These are phyloP conservation scores for Viridothelium virens DNA, from an alignment of 495 filamentous ascomycete genomes.

Conservation along the genomic window DNA sequence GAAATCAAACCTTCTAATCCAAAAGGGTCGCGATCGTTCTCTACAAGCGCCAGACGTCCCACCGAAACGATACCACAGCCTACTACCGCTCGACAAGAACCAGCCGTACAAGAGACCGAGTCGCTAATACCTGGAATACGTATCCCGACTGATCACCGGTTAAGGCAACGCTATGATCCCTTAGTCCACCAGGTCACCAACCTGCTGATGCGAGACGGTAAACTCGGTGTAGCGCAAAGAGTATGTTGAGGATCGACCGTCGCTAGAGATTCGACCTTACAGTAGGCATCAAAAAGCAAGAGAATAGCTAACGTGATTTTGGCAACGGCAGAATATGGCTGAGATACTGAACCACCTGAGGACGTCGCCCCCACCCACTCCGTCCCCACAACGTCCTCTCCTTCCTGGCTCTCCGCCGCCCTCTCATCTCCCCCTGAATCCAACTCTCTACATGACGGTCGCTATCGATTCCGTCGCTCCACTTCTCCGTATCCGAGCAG, in stretches of 20 bases:
- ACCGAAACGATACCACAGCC: conserved; percentile 3
- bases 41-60: conserved; percentile 44
- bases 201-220: conserved; percentile 83
- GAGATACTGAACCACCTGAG: conserved; percentile 81
- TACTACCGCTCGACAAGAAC: conserved; percentile 13
- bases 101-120: conserved; percentile 53
- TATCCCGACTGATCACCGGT: conserved; percentile 51
- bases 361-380: conserved; percentile 65
- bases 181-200: conserved; percentile 79
- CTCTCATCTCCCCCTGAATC: conserved; percentile 45
- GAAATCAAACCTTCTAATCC: conserved; percentile 38
- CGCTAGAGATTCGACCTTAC: neutral
- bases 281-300: neutral
- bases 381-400: conserved; percentile 60
- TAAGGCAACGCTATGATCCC: conserved; percentile 72
- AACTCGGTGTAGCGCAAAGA: conserved; percentile 71
- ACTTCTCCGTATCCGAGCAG: conserved; percentile 64
- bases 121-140: conserved; percentile 63
- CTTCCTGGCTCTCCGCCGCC: conserved; percentile 65
- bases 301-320: conserved; percentile 9
- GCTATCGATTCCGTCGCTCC: conserved; percentile 97
- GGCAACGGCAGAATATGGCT: conserved; percentile 61
- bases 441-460: conserved; percentile 46
- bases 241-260: conserved; percentile 40
- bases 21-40: conserved; percentile 50